phyloP scores from a whole-genome alignment of 345 rosid species.

The Draba incana region DNA sequence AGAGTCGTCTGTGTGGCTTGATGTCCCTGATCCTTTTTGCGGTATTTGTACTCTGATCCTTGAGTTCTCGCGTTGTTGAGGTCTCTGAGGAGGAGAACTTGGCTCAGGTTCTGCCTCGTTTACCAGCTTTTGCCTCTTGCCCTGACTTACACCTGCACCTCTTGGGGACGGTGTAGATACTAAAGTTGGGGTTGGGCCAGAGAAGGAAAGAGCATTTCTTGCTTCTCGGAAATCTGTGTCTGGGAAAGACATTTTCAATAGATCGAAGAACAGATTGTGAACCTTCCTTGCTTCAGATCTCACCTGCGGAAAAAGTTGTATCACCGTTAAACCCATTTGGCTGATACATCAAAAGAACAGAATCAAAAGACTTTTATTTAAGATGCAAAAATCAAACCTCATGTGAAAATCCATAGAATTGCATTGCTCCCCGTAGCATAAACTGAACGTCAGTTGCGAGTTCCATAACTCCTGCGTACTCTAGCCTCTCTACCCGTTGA shows the following conservation, averaged over 20 bases:
- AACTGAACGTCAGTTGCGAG: conserved; percentile 88
- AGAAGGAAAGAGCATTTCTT: conserved; percentile 70
- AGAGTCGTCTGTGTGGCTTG: conserved; percentile 66
- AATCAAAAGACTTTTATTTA: background rate
- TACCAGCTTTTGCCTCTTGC: conserved; percentile 63
- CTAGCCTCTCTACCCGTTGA: conserved; percentile 77
- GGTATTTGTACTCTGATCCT: conserved; percentile 73
- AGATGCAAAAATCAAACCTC: conserved; percentile 63
- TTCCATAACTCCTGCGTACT: conserved; percentile 81
- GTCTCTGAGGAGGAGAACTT: conserved; percentile 55
- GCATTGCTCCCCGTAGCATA: conserved; percentile 91
- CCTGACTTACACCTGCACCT: conserved; percentile 52
- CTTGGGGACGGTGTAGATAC: conserved; percentile 59
- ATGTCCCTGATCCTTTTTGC: conserved; percentile 60
- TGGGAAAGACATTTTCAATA: conserved; percentile 90
- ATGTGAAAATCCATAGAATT: conserved; percentile 76
- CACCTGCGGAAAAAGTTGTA: conserved; percentile 54
- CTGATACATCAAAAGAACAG: conserved; percentile 19
- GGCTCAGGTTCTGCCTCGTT: conserved; percentile 66
- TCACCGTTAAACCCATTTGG: conserved; percentile 19
- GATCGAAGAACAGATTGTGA: conserved; percentile 93
- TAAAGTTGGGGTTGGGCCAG: conserved; percentile 56
- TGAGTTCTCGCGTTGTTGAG: conserved; percentile 64
- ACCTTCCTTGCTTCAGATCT: conserved; percentile 96
- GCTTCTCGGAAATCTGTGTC: conserved; percentile 87